Evolutionary conservation across 1,284 basidiomycete species (phyloP), one percentile per base, ranked within the genome.

Genomic region (Athelia sp.): DNA sequence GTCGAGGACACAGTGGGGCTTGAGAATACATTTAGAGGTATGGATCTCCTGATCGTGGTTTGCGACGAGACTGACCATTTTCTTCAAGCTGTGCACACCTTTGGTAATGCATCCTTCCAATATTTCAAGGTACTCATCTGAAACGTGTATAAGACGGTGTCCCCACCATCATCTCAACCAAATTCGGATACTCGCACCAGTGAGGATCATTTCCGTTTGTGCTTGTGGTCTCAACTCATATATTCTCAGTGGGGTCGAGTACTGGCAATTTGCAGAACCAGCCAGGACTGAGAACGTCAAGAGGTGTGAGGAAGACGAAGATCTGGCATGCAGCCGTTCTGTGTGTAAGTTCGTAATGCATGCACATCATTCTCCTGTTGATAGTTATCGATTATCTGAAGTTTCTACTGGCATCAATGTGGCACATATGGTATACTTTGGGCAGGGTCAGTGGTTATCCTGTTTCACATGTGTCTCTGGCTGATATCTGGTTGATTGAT

Each of bases 111-210:
- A 21, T n/a, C n/a, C n/a, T n/a, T n/a, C n/a, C n/a, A n/a, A n/a
- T n/a, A n/a, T n/a, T n/a, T n/a, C n/a, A n/a, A n/a, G n/a, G n/a
- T n/a, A n/a, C n/a, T n/a, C n/a, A n/a, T n/a, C 50, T 21, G 45
- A 22, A 46, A 34, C 10, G 11, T 21, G 15, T 40, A 8, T n/a
- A 6, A 74, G 74, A 76, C 50, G 73, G 74, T 17, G 70, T 76
- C 8, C 73, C 75, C 6, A 74, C 71, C 11, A 67, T 76, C 49
- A 63, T 73, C 36, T 61, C 64, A 10, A 55, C 50, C n/a, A 54
- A 2, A 36, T 53, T 72, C 14, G 74, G 72, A 22, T 76, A 76
- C 52, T 62, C 56, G 29, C 74, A 76, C 51, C 74, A 73, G 74
- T 75, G 58, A 26, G 69, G 6, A 21, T 49, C 4, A 35, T 21